These are phyloP conservation scores for Fistulinella prunicolor DNA, from an alignment of 768 basidiomycete species.

Conservation along the genomic window DNA sequence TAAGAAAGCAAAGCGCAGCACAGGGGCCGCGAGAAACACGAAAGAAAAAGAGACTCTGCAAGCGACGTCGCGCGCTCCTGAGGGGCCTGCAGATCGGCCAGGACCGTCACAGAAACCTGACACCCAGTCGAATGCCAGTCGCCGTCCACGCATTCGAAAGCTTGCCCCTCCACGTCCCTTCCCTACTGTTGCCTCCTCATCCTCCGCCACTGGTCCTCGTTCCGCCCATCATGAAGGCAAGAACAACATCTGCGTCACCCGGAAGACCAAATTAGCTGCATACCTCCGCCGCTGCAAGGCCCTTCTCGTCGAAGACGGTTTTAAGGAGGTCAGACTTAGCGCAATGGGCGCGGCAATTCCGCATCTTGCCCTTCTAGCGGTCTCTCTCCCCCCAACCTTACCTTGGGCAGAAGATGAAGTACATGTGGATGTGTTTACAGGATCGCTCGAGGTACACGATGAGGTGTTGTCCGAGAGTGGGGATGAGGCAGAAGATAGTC, in stretches of 20 bases:
- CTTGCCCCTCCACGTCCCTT: conserved; percentile 73
- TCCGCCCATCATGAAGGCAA: conserved; percentile 79
- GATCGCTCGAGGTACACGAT: conserved; percentile 72
- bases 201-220: conserved; percentile 75
- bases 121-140: conserved; percentile 7
- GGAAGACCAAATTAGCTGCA: conserved; percentile 66
- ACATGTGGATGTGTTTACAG: conserved; percentile 58
- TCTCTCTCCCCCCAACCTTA: conserved; percentile 69
- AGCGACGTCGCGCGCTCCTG: background rate
- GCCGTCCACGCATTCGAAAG: conserved; percentile 49
- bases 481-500: conserved; percentile 56
- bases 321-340: conserved; percentile 68
- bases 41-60: conserved; percentile 1
- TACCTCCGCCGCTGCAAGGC: conserved; percentile 80
- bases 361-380: conserved; percentile 63
- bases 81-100: conserved; percentile 1
- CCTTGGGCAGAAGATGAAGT: conserved; percentile 66
- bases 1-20: conserved; percentile 18
- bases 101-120: conserved; percentile 4
- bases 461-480: conserved; percentile 52
- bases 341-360: conserved; percentile 93
- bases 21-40: conserved; percentile 1
- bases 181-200: conserved; percentile 71
- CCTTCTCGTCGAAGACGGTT: conserved; percentile 71
- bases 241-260: conserved; percentile 76